Evolutionary conservation across 768 basidiomycete genomes (phyloP).

Genomic region (Neoboletus magnificus): DNA sequence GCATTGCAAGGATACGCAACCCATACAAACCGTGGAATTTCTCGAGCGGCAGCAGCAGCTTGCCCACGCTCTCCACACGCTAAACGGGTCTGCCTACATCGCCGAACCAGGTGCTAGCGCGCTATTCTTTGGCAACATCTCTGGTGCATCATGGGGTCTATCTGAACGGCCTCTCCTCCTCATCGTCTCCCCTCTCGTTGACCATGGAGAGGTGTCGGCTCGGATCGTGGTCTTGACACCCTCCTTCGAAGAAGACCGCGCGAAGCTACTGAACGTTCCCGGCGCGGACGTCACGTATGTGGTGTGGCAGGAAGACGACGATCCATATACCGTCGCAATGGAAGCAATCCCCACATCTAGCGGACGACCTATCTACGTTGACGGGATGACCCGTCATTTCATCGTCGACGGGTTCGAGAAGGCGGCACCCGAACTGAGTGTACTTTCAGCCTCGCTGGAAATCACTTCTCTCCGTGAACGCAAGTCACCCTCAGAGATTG

Average conservation of each 20-base stretch:
- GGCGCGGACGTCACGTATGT: slow-evolving; percentile 43
- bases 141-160: slow-evolving; percentile 56
- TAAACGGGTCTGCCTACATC: slow-evolving; percentile 67
- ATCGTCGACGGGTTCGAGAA: slow-evolving; percentile 59
- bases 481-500: slow-evolving; percentile 69
- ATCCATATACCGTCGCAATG: slow-evolving; percentile 58
- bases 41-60: slow-evolving; percentile 51
- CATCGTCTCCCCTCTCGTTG: slow-evolving; percentile 47
- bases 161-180: slow-evolving; percentile 80
- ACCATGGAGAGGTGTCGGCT: slow-evolving; percentile 31
- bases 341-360: slow-evolving; percentile 24
- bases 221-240: slow-evolving; percentile 69
- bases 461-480: slow-evolving; percentile 67
- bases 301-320: slow-evolving; percentile 65
- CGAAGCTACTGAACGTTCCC: slow-evolving; percentile 56
- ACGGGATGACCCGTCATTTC: slow-evolving; percentile 58
- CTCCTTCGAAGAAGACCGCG: slow-evolving; percentile 70
- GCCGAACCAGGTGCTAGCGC: slow-evolving; percentile 76
- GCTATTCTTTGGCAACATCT: slow-evolving; percentile 71
- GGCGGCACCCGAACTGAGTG: slow-evolving; percentile 37
- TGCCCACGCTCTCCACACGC: slow-evolving; percentile 44
- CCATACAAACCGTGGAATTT: slow-evolving; percentile 48
- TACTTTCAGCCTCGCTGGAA: slow-evolving; percentile 50
- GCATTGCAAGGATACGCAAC: slow-evolving; percentile 48
- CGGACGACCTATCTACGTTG: slow-evolving; percentile 50